phyloP scores from a whole-genome alignment of 1,139 yeast species.

The Pichia sp. region DNA sequence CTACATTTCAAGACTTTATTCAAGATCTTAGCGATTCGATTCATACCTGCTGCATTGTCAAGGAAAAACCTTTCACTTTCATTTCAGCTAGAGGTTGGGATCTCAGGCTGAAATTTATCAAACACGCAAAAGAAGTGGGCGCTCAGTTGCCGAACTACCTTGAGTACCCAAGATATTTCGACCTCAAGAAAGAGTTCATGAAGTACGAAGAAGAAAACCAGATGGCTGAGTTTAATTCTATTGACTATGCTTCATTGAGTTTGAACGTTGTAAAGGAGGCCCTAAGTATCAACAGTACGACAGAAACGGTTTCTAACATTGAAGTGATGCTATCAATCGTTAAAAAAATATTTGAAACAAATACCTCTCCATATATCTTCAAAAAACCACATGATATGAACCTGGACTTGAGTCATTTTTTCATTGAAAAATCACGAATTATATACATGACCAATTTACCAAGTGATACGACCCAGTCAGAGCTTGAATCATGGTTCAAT shows the following conservation, averaged over 20 bases:
- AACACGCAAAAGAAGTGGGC: slow-evolving; percentile 77
- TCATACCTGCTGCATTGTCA: slow-evolving; percentile 8
- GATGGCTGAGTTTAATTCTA: slow-evolving; percentile 12
- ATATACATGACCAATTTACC: slow-evolving; percentile 75
- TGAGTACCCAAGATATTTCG: slow-evolving; percentile 74
- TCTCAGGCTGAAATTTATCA: slow-evolving; percentile 68
- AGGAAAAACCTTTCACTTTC: slow-evolving; percentile 51
- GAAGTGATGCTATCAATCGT: slow-evolving; percentile 43
- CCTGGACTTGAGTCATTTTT: slow-evolving; percentile 65
- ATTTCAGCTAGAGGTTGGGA: slow-evolving; percentile 65
- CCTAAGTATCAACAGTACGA: slow-evolving; percentile 19
- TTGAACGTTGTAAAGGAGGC: slow-evolving; percentile 22
- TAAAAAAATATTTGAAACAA: slow-evolving; percentile 38
- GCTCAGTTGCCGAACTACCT: slow-evolving; percentile 70
- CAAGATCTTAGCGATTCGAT: slow-evolving; percentile 13
- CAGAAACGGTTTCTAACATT: slow-evolving; percentile 32
- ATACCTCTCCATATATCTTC: slow-evolving; percentile 34
- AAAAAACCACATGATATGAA: slow-evolving; percentile 72
- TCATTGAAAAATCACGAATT: slow-evolving; percentile 72
- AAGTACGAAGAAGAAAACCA: slow-evolving; percentile 54
- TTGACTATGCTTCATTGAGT: slow-evolving; percentile 26
- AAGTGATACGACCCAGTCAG: slow-evolving; percentile 82
- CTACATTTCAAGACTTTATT: slow-evolving; percentile 9
- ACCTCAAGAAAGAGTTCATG: slow-evolving; percentile 65
- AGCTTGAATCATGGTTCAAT: slow-evolving; percentile 86